Evolutionary conservation across 108 stramenopile species (phyloP).

Genomic region (Epithemia pelagica): DNA sequence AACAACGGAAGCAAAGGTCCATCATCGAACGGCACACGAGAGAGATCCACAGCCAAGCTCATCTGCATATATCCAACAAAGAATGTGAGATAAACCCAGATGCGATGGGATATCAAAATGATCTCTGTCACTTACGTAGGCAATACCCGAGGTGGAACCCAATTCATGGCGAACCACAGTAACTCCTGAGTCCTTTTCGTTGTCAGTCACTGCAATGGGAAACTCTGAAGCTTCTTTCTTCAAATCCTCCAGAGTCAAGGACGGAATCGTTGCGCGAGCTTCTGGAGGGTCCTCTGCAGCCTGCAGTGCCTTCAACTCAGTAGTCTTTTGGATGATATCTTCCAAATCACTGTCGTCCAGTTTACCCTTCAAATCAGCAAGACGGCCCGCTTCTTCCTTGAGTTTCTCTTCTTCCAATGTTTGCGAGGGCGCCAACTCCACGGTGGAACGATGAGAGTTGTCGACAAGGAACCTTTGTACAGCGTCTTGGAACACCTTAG

Average conservation of each 20-base stretch:
- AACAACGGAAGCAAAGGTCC: slow-evolving; percentile 84
- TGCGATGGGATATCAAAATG: neutral
- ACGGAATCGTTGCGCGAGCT: slow-evolving; percentile 89
- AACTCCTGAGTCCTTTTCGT: slow-evolving; percentile 66
- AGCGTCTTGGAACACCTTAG: slow-evolving; percentile 80
- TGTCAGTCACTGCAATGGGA: slow-evolving; percentile 78
- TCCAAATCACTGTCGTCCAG: slow-evolving; percentile 76
- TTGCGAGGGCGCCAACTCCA: slow-evolving; percentile 90
- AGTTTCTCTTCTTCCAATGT: slow-evolving; percentile 72
- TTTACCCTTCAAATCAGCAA: slow-evolving; percentile 75
- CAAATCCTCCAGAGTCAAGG: slow-evolving; percentile 77
- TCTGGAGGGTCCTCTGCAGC: slow-evolving; percentile 87
- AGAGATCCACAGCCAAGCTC: slow-evolving; percentile 65
- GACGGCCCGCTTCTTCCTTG: slow-evolving; percentile 67
- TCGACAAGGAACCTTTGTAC: slow-evolving; percentile 70
- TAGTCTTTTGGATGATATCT: slow-evolving; percentile 73
- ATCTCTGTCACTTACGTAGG: slow-evolving; percentile 58
- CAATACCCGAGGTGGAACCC: slow-evolving; percentile 88
- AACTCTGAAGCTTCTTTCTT: slow-evolving; percentile 84
- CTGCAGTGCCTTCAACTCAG: slow-evolving; percentile 82
- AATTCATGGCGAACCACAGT: slow-evolving; percentile 84
- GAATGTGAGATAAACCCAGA: neutral
- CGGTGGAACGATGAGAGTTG: slow-evolving; percentile 87
- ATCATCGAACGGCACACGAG: slow-evolving; percentile 74
- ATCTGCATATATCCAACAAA: slow-evolving; percentile 1